phyloP scores from a whole-genome alignment of 495 filamentous ascomycete species.

The Margaritispora aquatica region DNA sequence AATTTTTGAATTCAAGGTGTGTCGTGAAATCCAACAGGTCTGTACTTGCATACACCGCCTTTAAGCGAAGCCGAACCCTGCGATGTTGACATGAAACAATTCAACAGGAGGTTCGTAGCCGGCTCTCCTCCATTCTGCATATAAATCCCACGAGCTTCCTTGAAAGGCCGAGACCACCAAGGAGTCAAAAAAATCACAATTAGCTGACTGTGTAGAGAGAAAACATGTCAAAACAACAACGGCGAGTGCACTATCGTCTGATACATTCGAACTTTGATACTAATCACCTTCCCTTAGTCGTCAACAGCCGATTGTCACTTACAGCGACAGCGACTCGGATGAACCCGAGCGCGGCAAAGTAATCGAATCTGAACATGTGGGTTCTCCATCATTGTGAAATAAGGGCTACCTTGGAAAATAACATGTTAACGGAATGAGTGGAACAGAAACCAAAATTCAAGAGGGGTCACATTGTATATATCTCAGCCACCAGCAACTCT shows the following conservation, averaged over 20 bases:
- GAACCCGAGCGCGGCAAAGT: neutral
- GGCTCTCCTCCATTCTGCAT: neutral
- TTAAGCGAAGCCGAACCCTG: neutral
- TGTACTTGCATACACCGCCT: neutral
- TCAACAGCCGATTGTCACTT: neutral
- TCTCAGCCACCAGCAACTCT: neutral
- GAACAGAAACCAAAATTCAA: neutral
- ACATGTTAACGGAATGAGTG: neutral
- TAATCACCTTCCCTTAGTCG: neutral
- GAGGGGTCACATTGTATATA: neutral
- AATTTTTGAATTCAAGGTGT: neutral
- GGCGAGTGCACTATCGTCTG: neutral
- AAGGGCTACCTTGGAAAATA: neutral
- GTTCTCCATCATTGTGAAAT: neutral
- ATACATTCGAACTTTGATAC: neutral
- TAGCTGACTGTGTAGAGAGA: neutral
- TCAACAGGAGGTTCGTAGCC: neutral
- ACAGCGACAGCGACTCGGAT: neutral
- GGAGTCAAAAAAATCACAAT: neutral
- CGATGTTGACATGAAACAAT: neutral
- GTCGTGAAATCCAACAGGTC: neutral
- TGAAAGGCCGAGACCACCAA: neutral
- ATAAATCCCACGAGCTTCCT: neutral
- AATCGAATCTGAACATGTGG: neutral
- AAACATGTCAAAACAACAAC: neutral